These are phyloP conservation scores for Penicillium sp. DNA, from an alignment of 2,329 filamentous ascomycete species.

Conservation along the genomic window DNA sequence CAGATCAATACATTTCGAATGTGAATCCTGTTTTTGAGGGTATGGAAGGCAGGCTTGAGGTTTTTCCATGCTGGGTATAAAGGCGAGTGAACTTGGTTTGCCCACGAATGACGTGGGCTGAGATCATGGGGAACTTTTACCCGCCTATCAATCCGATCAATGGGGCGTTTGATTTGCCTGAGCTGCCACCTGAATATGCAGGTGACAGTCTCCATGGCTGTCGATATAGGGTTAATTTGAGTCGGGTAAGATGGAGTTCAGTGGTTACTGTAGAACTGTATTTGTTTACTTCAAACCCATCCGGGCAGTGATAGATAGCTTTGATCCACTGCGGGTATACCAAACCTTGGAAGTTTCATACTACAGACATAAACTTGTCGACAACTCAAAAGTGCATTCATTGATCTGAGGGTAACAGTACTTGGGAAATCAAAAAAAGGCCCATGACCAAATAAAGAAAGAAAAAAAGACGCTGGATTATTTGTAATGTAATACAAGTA, in stretches of 20 bases:
- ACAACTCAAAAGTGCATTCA: constrained; percentile 14
- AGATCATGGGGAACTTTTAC: constrained; percentile 22
- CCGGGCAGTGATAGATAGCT: too few relatives aligned
- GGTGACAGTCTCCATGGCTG: too few relatives aligned
- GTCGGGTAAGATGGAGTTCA: too few relatives aligned
- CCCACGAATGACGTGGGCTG: constrained; percentile 22
- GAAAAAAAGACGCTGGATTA: constrained; percentile 29
- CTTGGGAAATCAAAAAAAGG: constrained; percentile 18
- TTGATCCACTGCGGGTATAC: too few relatives aligned
- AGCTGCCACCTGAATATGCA: background rate
- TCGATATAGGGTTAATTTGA: too few relatives aligned
- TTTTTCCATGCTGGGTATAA: background rate
- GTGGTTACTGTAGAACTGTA: too few relatives aligned
- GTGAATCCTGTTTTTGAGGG: background rate
- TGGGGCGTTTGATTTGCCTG: background rate
- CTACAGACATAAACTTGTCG: background rate
- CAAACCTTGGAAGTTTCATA: too few relatives aligned
- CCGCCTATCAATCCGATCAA: constrained; percentile 18
- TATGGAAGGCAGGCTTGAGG: background rate
- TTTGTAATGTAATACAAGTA: constrained; percentile 32
- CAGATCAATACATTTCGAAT: constrained; percentile 6
- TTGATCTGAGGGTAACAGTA: constrained; percentile 15
- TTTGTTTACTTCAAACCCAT: background rate
- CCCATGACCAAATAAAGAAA: constrained; percentile 13
- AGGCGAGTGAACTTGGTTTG: background rate